Evolutionary conservation across 2,329 filamentous ascomycete genomes (phyloP).

Genomic region (Colletotrichum sp.): DNA sequence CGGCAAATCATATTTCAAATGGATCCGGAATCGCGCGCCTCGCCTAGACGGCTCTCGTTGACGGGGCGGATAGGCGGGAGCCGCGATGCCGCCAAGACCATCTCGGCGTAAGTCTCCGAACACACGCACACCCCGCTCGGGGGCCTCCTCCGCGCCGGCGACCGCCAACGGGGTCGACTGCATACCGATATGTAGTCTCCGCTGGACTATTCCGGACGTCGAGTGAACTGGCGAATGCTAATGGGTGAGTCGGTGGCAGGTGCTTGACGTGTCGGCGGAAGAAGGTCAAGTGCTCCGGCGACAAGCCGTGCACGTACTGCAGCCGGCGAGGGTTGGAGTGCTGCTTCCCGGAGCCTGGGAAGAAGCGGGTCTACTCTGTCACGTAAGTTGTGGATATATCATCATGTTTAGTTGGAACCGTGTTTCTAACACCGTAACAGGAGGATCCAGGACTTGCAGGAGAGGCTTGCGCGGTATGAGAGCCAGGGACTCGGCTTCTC

Average conservation of each 20-base stretch:
- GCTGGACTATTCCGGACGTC: neutral
- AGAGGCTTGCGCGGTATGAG: slow-evolving; percentile 21
- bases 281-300: slow-evolving; percentile 21
- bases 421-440: neutral
- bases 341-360: slow-evolving; percentile 3
- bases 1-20: neutral
- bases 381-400: neutral
- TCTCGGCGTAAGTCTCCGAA: slow-evolving; percentile 18
- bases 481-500: neutral
- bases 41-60: neutral
- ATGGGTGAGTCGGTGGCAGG: neutral
- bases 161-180: neutral
- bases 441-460: slow-evolving; percentile 22
- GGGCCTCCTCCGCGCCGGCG: neutral
- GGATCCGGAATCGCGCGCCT: neutral
- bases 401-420: accelerated
- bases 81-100: slow-evolving; percentile 6
- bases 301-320: slow-evolving; percentile 18
- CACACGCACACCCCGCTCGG: neutral
- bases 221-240: neutral
- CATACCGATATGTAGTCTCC: neutral
- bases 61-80: neutral
- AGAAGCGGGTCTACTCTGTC: slow-evolving; percentile 19
- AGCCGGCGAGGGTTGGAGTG: slow-evolving; percentile 5
- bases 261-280: slow-evolving; percentile 20